Base-by-base conservation (phyloP, 352 stramenopile genomes). In the Phytophthora chlamydospora region DNA sequence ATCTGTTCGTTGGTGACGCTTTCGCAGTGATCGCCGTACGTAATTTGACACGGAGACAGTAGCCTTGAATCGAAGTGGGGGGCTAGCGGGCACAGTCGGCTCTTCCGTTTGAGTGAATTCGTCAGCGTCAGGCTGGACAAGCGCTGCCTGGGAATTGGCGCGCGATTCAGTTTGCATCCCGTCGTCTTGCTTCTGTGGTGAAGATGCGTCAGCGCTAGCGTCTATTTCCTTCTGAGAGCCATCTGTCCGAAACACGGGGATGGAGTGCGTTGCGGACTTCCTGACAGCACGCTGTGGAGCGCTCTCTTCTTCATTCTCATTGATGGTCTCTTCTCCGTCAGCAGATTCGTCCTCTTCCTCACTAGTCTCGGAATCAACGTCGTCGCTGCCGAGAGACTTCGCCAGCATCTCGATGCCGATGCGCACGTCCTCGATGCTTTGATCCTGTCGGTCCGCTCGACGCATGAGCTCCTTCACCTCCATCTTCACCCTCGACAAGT, bases 401-500 rank as follows among this genome's bases (percentile, higher is more conserved):
- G 73, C 73, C 41, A 92, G 62, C 48, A 90, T 67, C 32, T 83
- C 75, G 21, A 92, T 62, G 1, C 72, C 73, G 44, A 80, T 75
- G 6, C 70, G 70, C 58, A 92, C 76, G 34, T 87, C 83, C 39
- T 86, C 79, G 13, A 90, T 61, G 8, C 62, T 78, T 40, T 92
- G 65, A 12, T 90, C 80, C 34, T 89, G 78, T 50, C 74, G 80
- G 13, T 92, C 80, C 9, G 81, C 72, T 58, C 68, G 69, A 16
- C 75, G 75, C 39, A 42, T 63, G 6, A 90, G 24, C 10, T 92
- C 80, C 47, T 90, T 92, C 51, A 90, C 81, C 59, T 90, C 80
- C 78, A 80, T 88, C 45, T 89, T 89, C 50, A 89, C 66, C 31
- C 79, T 76, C 19, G 78, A 89, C 36, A 91, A 49, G 42, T 88